Conservation (phyloP, 768 basidiomycete genomes). For the Boletus sp. region DNA sequence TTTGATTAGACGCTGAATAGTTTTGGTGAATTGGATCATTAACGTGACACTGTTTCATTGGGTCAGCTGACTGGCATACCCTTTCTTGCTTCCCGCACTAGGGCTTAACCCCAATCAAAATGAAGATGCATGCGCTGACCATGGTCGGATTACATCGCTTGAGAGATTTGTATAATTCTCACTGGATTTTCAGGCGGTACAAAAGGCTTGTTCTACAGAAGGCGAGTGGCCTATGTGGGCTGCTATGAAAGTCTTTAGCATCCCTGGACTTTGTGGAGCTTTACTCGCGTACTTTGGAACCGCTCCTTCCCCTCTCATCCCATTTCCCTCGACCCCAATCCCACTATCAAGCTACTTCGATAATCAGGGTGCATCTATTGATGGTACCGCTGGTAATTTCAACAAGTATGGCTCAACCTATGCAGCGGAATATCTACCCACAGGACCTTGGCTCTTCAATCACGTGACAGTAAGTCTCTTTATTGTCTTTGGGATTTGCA, state of each 20-base stretch:
- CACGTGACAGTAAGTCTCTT: conserved; percentile 36
- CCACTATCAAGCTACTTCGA: conserved; percentile 34
- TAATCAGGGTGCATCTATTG: conserved; percentile 43
- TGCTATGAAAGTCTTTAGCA: conserved; percentile 17
- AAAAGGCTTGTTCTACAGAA: conserved; percentile 9
- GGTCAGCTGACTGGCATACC: no score
- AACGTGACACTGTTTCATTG: no score
- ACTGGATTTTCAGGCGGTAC: conserved; percentile 8
- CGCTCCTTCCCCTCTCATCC: conserved; percentile 9
- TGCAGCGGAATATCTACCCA: conserved; percentile 40
- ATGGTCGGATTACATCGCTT: conserved; percentile 14
- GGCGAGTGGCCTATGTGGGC: conserved; percentile 8
- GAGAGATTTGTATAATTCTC: neutral
- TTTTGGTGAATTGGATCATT: no score
- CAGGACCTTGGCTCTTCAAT: conserved; percentile 38
- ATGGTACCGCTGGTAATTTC: conserved; percentile 40
- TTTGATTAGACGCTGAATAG: no score
- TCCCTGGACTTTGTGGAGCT: conserved; percentile 22
- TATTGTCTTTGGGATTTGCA: neutral
- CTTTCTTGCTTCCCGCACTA: neutral
- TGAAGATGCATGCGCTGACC: neutral
- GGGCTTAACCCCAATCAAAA: neutral
- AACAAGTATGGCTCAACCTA: conserved; percentile 41
- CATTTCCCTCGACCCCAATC: conserved; percentile 35
- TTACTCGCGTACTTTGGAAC: conserved; percentile 21